These are phyloP conservation scores for Gonium pectorale DNA, from an alignment of 139 green algal genomes.

Conservation along the genomic window DNA sequence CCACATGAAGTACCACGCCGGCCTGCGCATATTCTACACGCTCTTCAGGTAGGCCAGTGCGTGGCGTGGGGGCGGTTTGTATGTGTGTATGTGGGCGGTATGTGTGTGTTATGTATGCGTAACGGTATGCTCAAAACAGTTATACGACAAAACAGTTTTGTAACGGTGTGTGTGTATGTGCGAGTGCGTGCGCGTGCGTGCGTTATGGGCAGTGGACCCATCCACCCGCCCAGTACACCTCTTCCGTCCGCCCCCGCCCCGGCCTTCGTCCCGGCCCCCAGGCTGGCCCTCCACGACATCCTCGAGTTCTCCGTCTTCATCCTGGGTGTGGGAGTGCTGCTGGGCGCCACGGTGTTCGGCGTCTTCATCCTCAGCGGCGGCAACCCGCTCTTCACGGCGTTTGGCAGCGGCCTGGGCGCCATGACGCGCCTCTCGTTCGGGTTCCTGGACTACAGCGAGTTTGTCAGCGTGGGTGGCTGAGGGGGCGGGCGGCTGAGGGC, in stretches of 20 bases:
- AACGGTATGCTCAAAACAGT: no score
- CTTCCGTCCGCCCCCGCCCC: no score
- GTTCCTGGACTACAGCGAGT: constrained; percentile 5
- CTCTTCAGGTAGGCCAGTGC: not conserved
- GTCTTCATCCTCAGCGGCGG: constrained; percentile 16
- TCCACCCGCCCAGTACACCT: no score
- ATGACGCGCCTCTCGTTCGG: constrained; percentile 8
- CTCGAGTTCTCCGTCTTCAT: constrained; percentile 7
- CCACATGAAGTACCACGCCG: constrained; percentile 2
- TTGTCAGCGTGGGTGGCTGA: not conserved
- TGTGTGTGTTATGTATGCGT: no score
- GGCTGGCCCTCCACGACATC: not conserved
- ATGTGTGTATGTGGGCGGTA: no score
- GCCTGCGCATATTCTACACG: constrained; percentile 22
- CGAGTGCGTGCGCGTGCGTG: no score
- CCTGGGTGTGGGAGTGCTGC: not conserved
- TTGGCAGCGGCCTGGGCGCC: not conserved
- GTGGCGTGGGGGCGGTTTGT: not conserved
- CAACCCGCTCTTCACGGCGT: not conserved
- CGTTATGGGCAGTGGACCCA: no score
- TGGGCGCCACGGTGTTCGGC: not conserved
- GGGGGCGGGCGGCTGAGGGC: not conserved
- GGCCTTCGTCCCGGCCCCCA: no score
- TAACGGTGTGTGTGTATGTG: no score
- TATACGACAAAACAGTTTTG: no score